A percentile compares a stretch with the other conserved stretches of the same genome.
phyloP scores from a whole-genome alignment of 176 grass and related monocot species.

The Aegilops umbellulata region DNA sequence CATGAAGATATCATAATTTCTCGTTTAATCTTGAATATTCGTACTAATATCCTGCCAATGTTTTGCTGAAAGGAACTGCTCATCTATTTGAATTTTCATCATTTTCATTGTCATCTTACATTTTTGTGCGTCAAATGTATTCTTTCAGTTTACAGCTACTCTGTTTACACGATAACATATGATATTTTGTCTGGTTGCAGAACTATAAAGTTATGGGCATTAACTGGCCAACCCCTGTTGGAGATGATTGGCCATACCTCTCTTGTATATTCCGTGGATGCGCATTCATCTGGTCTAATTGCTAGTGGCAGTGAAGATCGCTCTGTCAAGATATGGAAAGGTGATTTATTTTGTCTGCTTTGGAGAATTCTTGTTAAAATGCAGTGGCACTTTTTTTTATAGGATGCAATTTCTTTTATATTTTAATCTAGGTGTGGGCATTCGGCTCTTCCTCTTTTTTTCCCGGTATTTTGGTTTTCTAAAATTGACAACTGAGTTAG shows the following conservation, averaged over 20 bases:
- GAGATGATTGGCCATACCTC: slow-evolving; percentile 95
- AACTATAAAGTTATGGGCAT: slow-evolving; percentile 83
- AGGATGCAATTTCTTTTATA: neutral
- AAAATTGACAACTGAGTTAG: neutral
- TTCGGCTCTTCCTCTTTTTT: neutral
- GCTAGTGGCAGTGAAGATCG: slow-evolving; percentile 95
- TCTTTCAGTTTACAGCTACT: slow-evolving; percentile 7
- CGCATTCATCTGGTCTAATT: slow-evolving; percentile 86
- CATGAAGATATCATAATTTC: neutral
- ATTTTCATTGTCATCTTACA: neutral
- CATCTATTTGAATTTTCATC: neutral
- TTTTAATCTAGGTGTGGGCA: neutral
- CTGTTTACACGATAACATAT: slow-evolving; percentile 9
- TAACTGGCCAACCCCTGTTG: slow-evolving; percentile 83
- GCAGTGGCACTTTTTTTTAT: neutral
- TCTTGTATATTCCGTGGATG: slow-evolving; percentile 94
- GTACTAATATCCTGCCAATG: neutral
- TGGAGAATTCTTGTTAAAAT: slow-evolving; percentile 1
- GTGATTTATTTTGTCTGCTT: slow-evolving; percentile 43
- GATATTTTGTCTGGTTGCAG: slow-evolving; percentile 40
- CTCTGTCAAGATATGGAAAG: slow-evolving; percentile 94
- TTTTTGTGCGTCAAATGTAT: neutral
- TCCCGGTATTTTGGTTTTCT: neutral
- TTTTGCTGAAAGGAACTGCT: neutral
- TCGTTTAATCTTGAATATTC: slow-evolving; percentile 20